Evolutionary conservation across 2,329 filamentous ascomycete species (phyloP), one percentile per base, ranked within the genome.

Genomic region (Fusarium sp.): DNA sequence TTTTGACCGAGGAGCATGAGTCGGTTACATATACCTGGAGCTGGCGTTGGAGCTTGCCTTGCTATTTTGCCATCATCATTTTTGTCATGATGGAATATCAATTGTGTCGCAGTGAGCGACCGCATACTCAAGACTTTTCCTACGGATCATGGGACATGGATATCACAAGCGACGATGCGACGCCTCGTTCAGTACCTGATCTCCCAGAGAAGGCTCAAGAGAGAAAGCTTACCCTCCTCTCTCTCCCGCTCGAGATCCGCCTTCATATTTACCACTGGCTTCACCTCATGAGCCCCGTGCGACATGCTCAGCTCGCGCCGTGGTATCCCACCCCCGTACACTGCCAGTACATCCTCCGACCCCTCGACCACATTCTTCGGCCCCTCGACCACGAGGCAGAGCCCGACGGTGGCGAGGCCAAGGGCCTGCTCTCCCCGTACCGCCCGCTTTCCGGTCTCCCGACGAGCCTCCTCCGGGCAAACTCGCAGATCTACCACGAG

Each of bases 221-320:
- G 9, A 47, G 32, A 4, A 75, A 63, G 50, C 37, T 67, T 15
- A 60, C 47, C 14, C 60, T 80, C 11, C 76, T 86, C 56, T 75
- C 80, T 33, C 77, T 87, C 6, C 85, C 86, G 1, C 73, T 82
- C 15, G 87, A 88, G 73, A 81, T 88, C 58, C 83, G 87, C 15
- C 81, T 86, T 14, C 81, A 85, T 63, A 85, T 89, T 37, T 88
- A 88, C 75, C 70, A 76, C 63, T 85, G 83, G 81, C 72, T 87
- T 14, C 80, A 85, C 50, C 75, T 80, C 6, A 79, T 80, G 76
- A 81, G 81, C 38, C 85, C 83, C 2, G 75, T 85, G 43, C 76
- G 79, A n/a, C 81, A 84, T 54, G 76, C 79, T 15, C 81, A 84
- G 66, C 81, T 84, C n/a, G 81, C 81, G 11, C 82, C 83, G 1